phyloP scores from a whole-genome alignment of 352 stramenopile genomes.

The Peronospora destructor region DNA sequence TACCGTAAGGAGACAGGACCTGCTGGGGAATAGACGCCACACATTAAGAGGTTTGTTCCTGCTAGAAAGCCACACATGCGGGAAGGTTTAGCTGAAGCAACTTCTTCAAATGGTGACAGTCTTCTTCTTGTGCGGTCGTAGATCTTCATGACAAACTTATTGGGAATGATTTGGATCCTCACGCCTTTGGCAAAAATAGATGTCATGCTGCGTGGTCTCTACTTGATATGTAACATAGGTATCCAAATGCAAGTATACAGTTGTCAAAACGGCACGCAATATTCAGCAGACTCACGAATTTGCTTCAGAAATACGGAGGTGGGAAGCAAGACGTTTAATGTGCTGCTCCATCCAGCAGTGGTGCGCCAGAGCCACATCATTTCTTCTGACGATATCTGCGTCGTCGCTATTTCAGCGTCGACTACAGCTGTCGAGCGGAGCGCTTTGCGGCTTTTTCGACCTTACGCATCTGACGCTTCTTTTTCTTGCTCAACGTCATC shows the following conservation, averaged over 20 bases:
- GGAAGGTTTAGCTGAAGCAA: no score
- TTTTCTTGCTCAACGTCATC: slow-evolving; percentile 40
- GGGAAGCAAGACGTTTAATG: background rate
- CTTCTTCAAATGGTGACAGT: no score
- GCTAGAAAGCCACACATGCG: no score
- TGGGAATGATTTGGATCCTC: no score
- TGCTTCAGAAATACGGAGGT: background rate
- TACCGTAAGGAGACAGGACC: no score
- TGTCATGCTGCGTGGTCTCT: no score
- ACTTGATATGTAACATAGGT: no score
- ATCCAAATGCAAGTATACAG: background rate
- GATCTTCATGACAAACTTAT: no score
- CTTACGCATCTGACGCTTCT: slow-evolving; percentile 34
- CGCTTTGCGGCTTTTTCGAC: slow-evolving; percentile 21
- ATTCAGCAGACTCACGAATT: background rate
- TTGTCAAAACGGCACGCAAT: background rate
- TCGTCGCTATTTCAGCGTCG: slow-evolving; percentile 16
- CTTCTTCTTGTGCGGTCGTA: no score
- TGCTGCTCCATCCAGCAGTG: slow-evolving; percentile 4
- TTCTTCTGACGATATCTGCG: slow-evolving; percentile 7
- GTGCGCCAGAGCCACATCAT: slow-evolving; percentile 7
- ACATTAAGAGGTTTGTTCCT: no score
- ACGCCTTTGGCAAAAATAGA: no score
- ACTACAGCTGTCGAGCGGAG: slow-evolving; percentile 7
- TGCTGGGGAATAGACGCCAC: no score